A percentile compares a stretch with the other conserved stretches of the same genome.
These are phyloP conservation scores for Sporisorium exsertum DNA, from an alignment of 1,284 basidiomycete genomes.

Conservation along the genomic window DNA sequence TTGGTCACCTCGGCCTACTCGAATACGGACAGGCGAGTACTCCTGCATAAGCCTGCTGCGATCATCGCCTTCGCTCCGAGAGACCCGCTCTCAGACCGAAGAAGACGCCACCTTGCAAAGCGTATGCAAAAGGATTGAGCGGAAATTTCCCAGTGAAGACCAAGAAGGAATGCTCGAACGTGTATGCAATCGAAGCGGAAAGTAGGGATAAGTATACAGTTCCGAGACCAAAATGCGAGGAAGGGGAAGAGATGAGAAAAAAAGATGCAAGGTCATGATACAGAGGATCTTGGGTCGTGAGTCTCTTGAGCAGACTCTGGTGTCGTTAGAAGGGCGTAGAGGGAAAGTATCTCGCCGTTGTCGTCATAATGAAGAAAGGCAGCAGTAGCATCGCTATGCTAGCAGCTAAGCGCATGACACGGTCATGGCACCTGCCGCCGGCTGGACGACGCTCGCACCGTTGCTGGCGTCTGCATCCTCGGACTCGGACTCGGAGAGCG, in stretches of 20 bases:
- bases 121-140: not conserved
- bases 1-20: not conserved
- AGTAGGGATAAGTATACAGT: constrained; percentile 28
- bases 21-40: not conserved
- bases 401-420: constrained; percentile 20
- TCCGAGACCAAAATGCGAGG: constrained; percentile 15
- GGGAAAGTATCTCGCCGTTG: not conserved
- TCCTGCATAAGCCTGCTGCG: not conserved
- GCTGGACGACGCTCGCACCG: constrained; percentile 10
- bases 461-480: constrained; percentile 13
- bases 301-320: constrained; percentile 4
- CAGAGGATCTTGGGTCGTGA: constrained; percentile 32
- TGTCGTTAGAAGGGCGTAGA: constrained; percentile 10
- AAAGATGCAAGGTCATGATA: constrained; percentile 40
- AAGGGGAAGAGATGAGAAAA: not conserved
- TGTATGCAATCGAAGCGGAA: constrained; percentile 13
- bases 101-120: not conserved
- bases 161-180: constrained; percentile 12
- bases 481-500: constrained; percentile 32
- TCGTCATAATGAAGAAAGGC: constrained; percentile 12
- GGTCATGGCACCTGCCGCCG: not conserved
- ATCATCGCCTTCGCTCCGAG: not conserved
- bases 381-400: not conserved
- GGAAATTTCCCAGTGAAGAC: not conserved
- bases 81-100: constrained; percentile 5